Percentiles rank a stretch among this genome's conserved stretches.
These are phyloP conservation scores for Nepenthes mirabilis DNA, from an alignment of 148 eudicot species.

Conservation along the genomic window DNA sequence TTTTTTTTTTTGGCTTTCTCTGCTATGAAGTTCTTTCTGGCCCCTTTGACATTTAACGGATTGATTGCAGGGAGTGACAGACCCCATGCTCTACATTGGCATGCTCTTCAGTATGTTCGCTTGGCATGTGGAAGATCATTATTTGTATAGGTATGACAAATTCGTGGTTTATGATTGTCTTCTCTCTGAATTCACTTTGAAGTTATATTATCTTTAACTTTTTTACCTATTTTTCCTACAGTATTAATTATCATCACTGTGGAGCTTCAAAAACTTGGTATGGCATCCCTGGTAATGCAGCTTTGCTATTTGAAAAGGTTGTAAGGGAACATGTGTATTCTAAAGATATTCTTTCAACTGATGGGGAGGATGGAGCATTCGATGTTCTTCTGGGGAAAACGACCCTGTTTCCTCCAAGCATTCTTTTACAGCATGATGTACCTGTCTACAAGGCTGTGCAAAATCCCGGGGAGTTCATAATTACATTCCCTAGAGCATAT, in stretches of 20 bases:
- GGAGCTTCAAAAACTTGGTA: constrained; percentile 99
- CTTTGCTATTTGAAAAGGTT: constrained; percentile 83
- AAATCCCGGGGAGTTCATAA: constrained; percentile 81
- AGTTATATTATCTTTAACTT: background rate
- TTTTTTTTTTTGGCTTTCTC: background rate
- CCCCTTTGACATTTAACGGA: background rate
- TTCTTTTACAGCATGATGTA: constrained; percentile 60
- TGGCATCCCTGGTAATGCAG: constrained; percentile 91
- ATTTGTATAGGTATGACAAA: constrained; percentile 61
- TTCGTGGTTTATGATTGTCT: background rate
- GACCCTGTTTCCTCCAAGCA: constrained; percentile 86
- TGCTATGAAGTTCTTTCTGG: background rate
- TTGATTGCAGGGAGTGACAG: constrained; percentile 76
- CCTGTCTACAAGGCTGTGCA: constrained; percentile 98
- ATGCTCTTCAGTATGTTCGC: constrained; percentile 99
- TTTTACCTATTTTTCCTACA: constrained; percentile 16
- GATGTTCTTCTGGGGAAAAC: constrained; percentile 92
- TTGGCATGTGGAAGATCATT: constrained; percentile 99
- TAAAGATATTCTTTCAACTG: constrained; percentile 53
- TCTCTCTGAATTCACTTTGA: background rate
- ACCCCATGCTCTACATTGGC: constrained; percentile 98
- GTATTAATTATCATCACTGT: constrained; percentile 96
- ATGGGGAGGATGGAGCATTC: constrained; percentile 94
- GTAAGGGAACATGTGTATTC: constrained; percentile 76
- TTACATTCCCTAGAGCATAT: constrained; percentile 94